Percentiles rank a stretch among this genome's conserved stretches.
These are phyloP conservation scores for Ogataea glucozyma DNA, from an alignment of 805 yeast genomes.

Conservation along the genomic window DNA sequence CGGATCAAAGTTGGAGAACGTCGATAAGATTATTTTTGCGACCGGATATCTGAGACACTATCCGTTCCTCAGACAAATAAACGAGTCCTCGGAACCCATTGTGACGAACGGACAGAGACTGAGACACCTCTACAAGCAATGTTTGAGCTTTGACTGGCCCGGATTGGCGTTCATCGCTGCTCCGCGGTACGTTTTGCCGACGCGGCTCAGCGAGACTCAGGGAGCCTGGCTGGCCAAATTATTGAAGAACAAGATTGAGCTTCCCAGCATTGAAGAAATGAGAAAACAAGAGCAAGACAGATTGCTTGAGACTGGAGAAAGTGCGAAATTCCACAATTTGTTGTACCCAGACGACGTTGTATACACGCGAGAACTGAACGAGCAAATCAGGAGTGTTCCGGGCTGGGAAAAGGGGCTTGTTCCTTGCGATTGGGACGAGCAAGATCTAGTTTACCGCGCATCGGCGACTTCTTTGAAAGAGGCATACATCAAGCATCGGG, in stretches of 20 bases:
- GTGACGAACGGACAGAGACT: conserved; percentile 51
- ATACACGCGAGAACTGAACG: conserved; percentile 47
- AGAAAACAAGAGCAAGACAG: conserved; percentile 41
- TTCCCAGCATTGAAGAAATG: conserved; percentile 55
- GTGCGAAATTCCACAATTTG: conserved; percentile 50
- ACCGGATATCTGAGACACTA: conserved; percentile 70
- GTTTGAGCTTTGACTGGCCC: conserved; percentile 60
- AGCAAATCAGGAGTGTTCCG: conserved; percentile 28
- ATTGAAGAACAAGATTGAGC: conserved; percentile 51
- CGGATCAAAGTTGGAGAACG: conserved; percentile 45
- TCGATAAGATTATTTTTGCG: conserved; percentile 61
- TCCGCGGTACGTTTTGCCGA: conserved; percentile 63
- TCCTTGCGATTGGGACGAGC: conserved; percentile 55
- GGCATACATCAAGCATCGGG: conserved; percentile 43
- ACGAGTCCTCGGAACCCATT: conserved; percentile 33
- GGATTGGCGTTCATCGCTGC: conserved; percentile 63
- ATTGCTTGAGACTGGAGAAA: conserved; percentile 44
- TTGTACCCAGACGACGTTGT: conserved; percentile 58
- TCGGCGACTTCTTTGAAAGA: conserved; percentile 47
- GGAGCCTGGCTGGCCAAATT: conserved; percentile 67
- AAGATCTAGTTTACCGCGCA: conserved; percentile 44
- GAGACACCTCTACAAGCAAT: conserved; percentile 59
- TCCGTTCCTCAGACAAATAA: conserved; percentile 51
- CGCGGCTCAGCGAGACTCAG: conserved; percentile 62
- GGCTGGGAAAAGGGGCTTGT: conserved; percentile 43